Evolutionary conservation across 1,284 basidiomycete genomes (phyloP), one percentile per base, ranked within the genome.

Genomic region (Microstroma glucosiphilum): DNA sequence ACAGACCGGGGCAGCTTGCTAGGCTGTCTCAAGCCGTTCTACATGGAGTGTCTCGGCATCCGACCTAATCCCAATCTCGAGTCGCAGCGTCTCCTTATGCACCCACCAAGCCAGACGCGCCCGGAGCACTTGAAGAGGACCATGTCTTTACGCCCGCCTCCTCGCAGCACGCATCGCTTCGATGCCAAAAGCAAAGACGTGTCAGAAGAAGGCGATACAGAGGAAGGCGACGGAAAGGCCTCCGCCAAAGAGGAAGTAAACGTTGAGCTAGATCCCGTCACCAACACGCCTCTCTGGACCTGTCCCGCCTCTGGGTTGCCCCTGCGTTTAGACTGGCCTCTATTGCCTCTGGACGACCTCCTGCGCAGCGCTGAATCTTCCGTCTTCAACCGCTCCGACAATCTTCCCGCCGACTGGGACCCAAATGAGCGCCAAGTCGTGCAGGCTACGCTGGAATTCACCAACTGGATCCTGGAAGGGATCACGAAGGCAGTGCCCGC

Each of bases 361-460:
- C 82, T 96, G 15, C 72, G 75, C 64, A 70, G 68, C 46, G 75
- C 60, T 43, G 69, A 67, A 23, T 69, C 72, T 9, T 67, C 68
- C 19, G 72, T 70, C 11, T 69, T 78, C 58, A 76, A 78, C 57
- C 86, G 87, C 7, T 91, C 89, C 0, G 87, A 87, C 4, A 85
- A 86, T 9, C 81, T 90, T 1, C 90, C 91, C 1, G 69, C 81
- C 0, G 83, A 84, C 6, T 96, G 92, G 92, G 84, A 89, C 73
- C 86, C 86, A 0, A 88, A 86, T 19, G 92, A 96, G 79, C 82
- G 85, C 13, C 88, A 93, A 37, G 82, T 96, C 13, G 86, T 88
- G 11, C 85, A 87, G 21, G 85, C 87, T 0, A 83, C 85, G 6
- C 80, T 92, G 2, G 74, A 85, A 2, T 80, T 92, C 25, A 25